Evolutionary conservation across 2,329 filamentous ascomycete genomes (phyloP), one percentile per base, ranked within the genome.

Genomic region (Fusarium devonianum): DNA sequence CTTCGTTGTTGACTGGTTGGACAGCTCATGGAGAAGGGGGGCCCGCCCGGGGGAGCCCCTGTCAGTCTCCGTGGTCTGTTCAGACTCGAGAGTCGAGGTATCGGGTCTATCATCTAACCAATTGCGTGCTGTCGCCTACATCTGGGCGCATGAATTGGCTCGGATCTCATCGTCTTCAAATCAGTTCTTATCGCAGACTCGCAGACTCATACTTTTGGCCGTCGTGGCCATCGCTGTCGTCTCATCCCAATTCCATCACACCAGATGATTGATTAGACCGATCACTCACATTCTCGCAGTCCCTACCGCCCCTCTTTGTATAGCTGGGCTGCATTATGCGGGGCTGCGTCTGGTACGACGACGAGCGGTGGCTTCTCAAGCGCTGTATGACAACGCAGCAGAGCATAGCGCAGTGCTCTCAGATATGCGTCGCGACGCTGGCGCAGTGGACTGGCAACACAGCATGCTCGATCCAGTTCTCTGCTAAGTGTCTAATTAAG

Each of bases 11-110:
- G 48, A 63, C 53, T 63, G 48, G 62, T 58, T 65, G 59, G 60
- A 54, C 43, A 35, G 54, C 54, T 58, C 53, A 57, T 51, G 50
- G 52, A 49, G 44, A 36, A 42, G 54, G 47, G 59, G 63, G 59
- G 54, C 43, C 46, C 53, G 45, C 53, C 61, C 45, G 53, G 46
- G 53, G 36, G 32, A 51, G 49, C 43, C 57, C 59, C 62, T 46
- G 62, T 43, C 58, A 63, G 61, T 63, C 51, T 59, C 51, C 59
- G 51, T 51, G 23, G 45, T 58, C 36, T 49, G 43, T 60, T 44
- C 39, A 23, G 40, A 43, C 53, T 38, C 23, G 33, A 54, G 57
- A 54, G 53, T 60, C 39, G 39, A 45, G 29, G 18, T 23, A 56
- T 51, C 49, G 40, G 48, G 23, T 57, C 57, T 58, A 58, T 60